Base-by-base conservation (phyloP, 202 grass and related monocot species). In the Schoenoplectus tabernaemontani region DNA sequence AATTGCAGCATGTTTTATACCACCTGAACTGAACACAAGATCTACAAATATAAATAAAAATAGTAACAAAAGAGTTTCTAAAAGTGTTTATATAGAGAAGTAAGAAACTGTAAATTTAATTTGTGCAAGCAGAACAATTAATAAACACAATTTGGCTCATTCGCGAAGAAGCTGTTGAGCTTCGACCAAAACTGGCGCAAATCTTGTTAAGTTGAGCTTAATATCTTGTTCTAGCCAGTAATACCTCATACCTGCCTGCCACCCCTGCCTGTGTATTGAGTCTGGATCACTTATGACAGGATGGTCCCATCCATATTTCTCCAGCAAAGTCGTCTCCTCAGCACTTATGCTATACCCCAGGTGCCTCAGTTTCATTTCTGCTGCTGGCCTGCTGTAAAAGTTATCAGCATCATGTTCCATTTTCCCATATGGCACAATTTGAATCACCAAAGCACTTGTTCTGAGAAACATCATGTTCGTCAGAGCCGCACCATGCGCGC, bases 381-480 rank as follows among this genome's bases (percentile, higher is more conserved):
- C 69, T 7, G 90, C 84, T 3, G 90, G 82, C 8, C 22, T 64
- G 17, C 74, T 83, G 60, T 57, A 91, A 89, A 89, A 93, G 7
- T 26, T 48, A 79, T 82, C 81, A 57, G 74, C 36, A 3, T 80
- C 50, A 39, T 71, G 19, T 85, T 96, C 89, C 84, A 96, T 87
- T 53, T 93, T 85, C 7, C 93, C 93, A 80, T 84, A 89, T 22
- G 93, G 93, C 50, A 91, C 78, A 64, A 97, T 82, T 79, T 87
- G 90, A 17, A 97, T 56, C 88, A 93, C 63, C 43, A 84, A 34
- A 10, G 77, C 87, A 77, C 84, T 73, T 19, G 84, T 79, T 41
- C 86, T 88, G 11, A 97, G 82, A 82, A 93, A 97, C 78, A 97
- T 80, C 37, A 89, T 83, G 76, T 89, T 85, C 1, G 90, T 89